A percentile compares a stretch with the other conserved stretches of the same genome.
Conservation (phyloP, 2,329 filamentous ascomycete genomes). For the Alternaria dauci region DNA sequence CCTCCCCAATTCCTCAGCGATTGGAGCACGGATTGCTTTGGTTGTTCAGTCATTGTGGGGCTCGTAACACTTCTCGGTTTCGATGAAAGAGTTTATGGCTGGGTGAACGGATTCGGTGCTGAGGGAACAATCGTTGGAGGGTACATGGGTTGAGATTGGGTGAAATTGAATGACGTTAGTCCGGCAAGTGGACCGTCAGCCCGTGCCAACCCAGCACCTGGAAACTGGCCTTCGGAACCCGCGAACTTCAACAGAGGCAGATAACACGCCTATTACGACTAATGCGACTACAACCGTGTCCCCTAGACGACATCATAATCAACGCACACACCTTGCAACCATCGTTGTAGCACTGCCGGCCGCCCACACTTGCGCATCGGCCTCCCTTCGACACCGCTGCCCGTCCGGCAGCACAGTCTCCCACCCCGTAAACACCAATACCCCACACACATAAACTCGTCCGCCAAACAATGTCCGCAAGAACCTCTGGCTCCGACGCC, state of each 20-base stretch:
- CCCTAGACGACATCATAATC: background rate
- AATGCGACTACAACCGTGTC: conserved; percentile 1
- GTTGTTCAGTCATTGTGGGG: conserved; percentile 51
- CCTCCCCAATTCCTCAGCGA: conserved; percentile 62
- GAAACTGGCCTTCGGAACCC: conserved; percentile 38
- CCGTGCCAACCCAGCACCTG: conserved; percentile 36
- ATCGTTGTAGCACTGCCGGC: background rate
- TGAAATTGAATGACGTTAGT: conserved; percentile 38
- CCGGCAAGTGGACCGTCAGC: conserved; percentile 19
- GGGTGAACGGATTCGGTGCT: background rate
- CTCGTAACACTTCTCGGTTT: background rate
- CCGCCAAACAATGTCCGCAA: conserved; percentile 51
- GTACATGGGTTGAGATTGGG: conserved; percentile 21
- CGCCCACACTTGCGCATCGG: conserved; percentile 15
- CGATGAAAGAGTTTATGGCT: background rate
- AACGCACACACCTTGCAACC: background rate
- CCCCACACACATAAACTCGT: conserved; percentile 14
- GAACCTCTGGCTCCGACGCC: conserved; percentile 54
- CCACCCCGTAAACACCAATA: conserved; percentile 4
- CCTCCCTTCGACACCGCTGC: conserved; percentile 14
- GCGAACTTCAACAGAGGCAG: conserved; percentile 28
- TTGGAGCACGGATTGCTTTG: conserved; percentile 52
- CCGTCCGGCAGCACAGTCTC: conserved; percentile 17
- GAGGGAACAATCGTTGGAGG: background rate
- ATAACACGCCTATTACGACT: conserved; percentile 21